phyloP scores from a whole-genome alignment of 2,329 filamentous ascomycete genomes.

The Aureobasidium sp. region DNA sequence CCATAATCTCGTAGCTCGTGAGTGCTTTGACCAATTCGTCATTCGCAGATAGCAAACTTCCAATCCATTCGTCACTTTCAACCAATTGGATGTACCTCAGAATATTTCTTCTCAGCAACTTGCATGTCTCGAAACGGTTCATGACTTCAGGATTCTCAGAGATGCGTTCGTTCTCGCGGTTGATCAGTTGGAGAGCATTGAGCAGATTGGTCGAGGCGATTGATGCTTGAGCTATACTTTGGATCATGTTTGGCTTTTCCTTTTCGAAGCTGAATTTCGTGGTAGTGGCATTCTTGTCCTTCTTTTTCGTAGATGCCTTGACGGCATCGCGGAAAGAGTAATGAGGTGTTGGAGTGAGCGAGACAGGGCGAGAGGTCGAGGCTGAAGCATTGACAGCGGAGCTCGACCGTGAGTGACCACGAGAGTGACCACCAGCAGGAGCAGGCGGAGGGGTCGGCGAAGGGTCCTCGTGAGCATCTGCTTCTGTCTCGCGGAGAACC shows the following conservation, averaged over 20 bases:
- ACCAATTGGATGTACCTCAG: constrained; percentile 89
- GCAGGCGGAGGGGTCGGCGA: constrained; percentile 18
- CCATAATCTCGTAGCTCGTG: constrained; percentile 90
- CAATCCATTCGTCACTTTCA: constrained; percentile 85
- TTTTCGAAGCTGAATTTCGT: constrained; percentile 74
- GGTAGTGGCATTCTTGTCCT: constrained; percentile 42
- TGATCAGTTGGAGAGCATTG: constrained; percentile 83
- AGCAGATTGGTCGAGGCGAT: constrained; percentile 85
- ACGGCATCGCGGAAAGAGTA: constrained; percentile 20
- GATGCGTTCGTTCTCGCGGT: constrained; percentile 79
- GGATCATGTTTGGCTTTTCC: constrained; percentile 81
- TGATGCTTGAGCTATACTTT: constrained; percentile 80
- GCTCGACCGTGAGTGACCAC: constrained; percentile 20
- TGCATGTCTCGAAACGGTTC: constrained; percentile 77
- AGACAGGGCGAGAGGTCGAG: constrained; percentile 31
- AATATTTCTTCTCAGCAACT: constrained; percentile 74
- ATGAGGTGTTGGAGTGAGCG: constrained; percentile 26
- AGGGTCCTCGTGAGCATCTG: constrained; percentile 52
- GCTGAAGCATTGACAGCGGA: constrained; percentile 21
- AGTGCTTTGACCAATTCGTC: constrained; percentile 90
- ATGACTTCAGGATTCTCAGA: constrained; percentile 74
- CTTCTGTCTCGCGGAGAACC: constrained; percentile 72
- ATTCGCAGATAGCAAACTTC: constrained; percentile 84
- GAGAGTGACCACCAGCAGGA: constrained; percentile 20
- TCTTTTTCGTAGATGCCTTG: constrained; percentile 29